Base-by-base conservation (phyloP, 192 early-diverging fungal genomes). In the Coemansia nantahalensis region DNA sequence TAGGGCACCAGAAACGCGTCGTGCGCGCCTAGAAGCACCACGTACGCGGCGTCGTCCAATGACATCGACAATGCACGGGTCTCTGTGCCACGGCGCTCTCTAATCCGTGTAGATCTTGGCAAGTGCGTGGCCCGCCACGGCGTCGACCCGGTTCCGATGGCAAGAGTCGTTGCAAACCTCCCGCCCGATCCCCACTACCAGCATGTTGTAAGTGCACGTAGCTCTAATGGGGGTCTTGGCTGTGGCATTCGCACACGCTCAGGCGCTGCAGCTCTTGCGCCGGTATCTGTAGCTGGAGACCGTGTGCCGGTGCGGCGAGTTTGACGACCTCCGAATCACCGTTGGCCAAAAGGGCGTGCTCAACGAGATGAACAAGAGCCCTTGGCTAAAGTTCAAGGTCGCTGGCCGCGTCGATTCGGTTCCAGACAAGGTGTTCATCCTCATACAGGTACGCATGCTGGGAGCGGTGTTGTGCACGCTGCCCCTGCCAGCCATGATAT, bases 281-380 rank as follows among this genome's bases (percentile, higher is more conserved):
- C n/a, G n/a, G n/a, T n/a, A 32, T 11, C 8, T 9, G 22, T 72
- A 72, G 69, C 16, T 72, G 19, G 49, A 62, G n/a, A 24, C 14
- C 18, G 39, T 73, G 1, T 54, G 62, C 18, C 11, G 16, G 12
- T 53, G 50, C n/a, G 23, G 62, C 9, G 70, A 58, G 30, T 66
- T 73, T 48, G 38, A 36, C 17, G 22, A 37, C 2, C 45, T 73
- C 13, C 42, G 44, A 9, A 58, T 73, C 39, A 51, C 54, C 6
- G 23, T 34, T 30, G 70, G 70, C 11, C 70, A 73, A 28, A 73
- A 73, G 45, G 47, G 70, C 17, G 46, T 62, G 14, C 45, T 73
- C 5, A 66, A 73, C 24, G 55, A 53, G 15, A 58, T 73, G 55
- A 65, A 61, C 37, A 66, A 62, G 34, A 48, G 40, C 24, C 35